phyloP scores from a whole-genome alignment of 2,329 filamentous ascomycete species.

The Achaetomium macrosporum region DNA sequence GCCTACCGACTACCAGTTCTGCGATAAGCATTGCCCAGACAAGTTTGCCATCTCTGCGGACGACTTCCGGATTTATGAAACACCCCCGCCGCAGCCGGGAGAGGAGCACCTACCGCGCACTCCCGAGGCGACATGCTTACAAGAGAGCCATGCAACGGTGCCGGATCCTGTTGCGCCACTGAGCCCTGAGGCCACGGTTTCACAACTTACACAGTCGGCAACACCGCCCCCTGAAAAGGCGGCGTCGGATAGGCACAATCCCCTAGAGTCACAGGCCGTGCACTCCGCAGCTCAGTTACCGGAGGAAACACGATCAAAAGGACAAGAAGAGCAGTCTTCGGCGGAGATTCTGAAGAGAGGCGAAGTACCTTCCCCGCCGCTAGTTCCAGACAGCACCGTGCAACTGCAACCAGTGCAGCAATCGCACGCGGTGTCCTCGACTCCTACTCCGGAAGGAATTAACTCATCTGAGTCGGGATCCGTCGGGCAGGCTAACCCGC shows the following conservation, averaged over 20 bases:
- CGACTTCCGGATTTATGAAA: conserved; percentile 21
- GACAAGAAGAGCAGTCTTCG: background rate
- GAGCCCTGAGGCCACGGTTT: background rate
- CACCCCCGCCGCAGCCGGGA: background rate
- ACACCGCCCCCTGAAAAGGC: conserved; percentile 10
- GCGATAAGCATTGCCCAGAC: conserved; percentile 23
- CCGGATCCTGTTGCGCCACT: background rate
- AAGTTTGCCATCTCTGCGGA: conserved; percentile 23
- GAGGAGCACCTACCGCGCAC: conserved; percentile 3
- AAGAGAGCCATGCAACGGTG: background rate
- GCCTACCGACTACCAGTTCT: conserved; percentile 21
- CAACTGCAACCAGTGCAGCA: background rate
- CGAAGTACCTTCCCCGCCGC: background rate
- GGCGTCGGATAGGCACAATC: background rate
- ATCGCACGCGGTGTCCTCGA: background rate
- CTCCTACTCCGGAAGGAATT: background rate
- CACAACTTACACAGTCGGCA: conserved; percentile 1
- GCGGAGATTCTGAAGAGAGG: background rate
- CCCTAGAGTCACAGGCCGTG: background rate
- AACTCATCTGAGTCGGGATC: background rate
- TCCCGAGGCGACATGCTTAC: conserved; percentile 7
- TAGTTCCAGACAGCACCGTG: background rate
- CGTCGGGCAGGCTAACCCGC: background rate
- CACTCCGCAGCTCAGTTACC: background rate
- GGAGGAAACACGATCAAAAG: background rate